These are phyloP conservation scores for Elaeis guineensis DNA, from an alignment of 176 grass and related monocot genomes.

Conservation along the genomic window DNA sequence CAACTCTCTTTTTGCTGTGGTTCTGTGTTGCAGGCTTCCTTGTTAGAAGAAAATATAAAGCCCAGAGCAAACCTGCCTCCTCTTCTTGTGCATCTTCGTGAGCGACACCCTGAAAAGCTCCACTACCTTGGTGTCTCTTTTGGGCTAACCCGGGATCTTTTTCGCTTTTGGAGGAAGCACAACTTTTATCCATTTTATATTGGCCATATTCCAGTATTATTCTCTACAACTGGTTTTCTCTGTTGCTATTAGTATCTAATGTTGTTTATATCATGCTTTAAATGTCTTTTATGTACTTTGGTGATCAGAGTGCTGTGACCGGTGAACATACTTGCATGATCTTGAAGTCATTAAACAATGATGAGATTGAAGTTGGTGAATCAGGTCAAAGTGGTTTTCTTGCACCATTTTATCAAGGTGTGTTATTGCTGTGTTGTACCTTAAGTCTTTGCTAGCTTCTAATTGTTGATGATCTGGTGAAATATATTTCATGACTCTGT, in stretches of 20 bases:
- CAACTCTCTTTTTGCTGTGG: neutral
- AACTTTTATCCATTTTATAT: constrained; percentile 87
- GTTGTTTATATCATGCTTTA: constrained; percentile 17
- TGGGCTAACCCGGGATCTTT: constrained; percentile 81
- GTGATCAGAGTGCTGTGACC: constrained; percentile 81
- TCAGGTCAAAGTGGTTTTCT: constrained; percentile 60
- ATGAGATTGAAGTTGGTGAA: constrained; percentile 48
- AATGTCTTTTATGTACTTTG: constrained; percentile 12
- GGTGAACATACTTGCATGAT: constrained; percentile 96
- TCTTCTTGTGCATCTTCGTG: constrained; percentile 63
- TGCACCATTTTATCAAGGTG: constrained; percentile 89
- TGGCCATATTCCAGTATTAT: constrained; percentile 73
- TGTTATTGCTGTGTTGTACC: neutral
- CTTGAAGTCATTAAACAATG: constrained; percentile 67
- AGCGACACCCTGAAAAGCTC: constrained; percentile 64
- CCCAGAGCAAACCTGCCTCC: constrained; percentile 74
- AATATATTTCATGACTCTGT: constrained; percentile 21
- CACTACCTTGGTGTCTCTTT: constrained; percentile 91
- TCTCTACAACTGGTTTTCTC: constrained; percentile 6
- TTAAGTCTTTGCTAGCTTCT: neutral
- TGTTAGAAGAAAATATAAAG: constrained; percentile 82
- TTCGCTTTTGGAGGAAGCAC: constrained; percentile 89
- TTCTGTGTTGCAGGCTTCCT: constrained; percentile 49
- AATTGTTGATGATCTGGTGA: neutral
- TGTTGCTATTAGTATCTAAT: constrained; percentile 6